These are phyloP conservation scores for Stromatinia cepivora DNA, from an alignment of 2,329 filamentous ascomycete genomes.

Conservation along the genomic window DNA sequence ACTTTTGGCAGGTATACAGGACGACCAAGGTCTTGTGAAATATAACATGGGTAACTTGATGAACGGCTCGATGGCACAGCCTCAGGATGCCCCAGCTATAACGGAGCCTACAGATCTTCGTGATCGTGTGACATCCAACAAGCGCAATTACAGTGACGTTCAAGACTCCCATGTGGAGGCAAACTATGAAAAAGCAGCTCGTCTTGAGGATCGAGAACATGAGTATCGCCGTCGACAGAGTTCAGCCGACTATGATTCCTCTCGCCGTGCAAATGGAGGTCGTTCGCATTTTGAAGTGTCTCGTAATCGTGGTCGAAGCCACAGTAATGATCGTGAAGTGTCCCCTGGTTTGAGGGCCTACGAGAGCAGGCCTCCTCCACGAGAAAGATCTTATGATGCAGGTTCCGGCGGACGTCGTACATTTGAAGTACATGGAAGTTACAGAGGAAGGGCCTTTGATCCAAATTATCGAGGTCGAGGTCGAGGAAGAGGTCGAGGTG, in stretches of 20 bases:
- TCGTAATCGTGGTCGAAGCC: constrained; percentile 28
- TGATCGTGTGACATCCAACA: constrained; percentile 35
- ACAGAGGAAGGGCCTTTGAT: constrained; percentile 38
- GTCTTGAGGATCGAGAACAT: constrained; percentile 32
- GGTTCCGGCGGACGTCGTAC: constrained; percentile 30
- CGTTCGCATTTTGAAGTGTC: constrained; percentile 29
- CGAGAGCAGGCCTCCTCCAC: constrained; percentile 32
- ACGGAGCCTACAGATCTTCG: constrained; percentile 22
- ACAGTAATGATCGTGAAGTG: constrained; percentile 35
- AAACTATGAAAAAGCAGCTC: constrained; percentile 32
- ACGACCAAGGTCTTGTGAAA: constrained; percentile 25
- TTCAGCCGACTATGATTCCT: constrained; percentile 30
- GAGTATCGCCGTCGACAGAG: constrained; percentile 31
- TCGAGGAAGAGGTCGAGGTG: constrained; percentile 36
- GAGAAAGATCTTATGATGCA: constrained; percentile 29
- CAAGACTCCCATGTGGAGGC: constrained; percentile 29
- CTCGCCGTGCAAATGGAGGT: constrained; percentile 30
- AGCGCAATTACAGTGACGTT: constrained; percentile 37
- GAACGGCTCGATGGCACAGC: constrained; percentile 5
- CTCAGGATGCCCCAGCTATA: constrained; percentile 2
- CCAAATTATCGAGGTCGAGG: constrained; percentile 38
- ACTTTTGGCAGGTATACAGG: constrained; percentile 37
- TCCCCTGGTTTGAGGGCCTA: constrained; percentile 34
- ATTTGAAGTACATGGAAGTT: constrained; percentile 31
- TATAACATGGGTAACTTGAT: constrained; percentile 16